phyloP scores from a whole-genome alignment of 192 early-diverging fungal species.

The Coemansia sp. region DNA sequence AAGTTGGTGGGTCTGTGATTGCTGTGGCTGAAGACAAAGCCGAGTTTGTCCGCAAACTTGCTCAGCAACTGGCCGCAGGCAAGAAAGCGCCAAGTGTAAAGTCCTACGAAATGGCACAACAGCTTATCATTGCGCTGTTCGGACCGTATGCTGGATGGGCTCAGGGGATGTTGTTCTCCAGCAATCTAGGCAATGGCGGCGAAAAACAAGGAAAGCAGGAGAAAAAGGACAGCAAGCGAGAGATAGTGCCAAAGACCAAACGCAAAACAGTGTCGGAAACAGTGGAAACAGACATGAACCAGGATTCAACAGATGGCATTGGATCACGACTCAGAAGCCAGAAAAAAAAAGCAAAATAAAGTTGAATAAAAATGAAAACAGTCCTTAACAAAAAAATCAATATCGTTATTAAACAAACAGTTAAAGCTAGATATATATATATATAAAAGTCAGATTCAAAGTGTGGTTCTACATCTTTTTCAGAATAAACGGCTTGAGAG shows the following conservation, averaged over 20 bases:
- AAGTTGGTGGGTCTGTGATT: not conserved
- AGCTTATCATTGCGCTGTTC: conserved; percentile 75
- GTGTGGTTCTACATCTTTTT: conserved; percentile 34
- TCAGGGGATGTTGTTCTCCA: conserved; percentile 61
- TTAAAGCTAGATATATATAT: no score
- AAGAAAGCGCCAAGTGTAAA: conserved; percentile 66
- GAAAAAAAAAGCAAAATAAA: not conserved
- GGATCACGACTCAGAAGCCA: not conserved
- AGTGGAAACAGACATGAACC: not conserved
- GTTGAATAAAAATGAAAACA: not conserved
- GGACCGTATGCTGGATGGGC: conserved; percentile 82
- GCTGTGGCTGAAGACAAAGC: conserved; percentile 10
- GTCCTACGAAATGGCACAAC: conserved; percentile 68
- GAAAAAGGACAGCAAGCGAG: conserved; percentile 5
- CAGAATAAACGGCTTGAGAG: conserved; percentile 43
- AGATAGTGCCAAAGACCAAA: conserved; percentile 12
- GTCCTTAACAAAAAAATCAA: no score
- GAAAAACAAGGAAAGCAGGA: conserved; percentile 13
- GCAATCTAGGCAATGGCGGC: conserved; percentile 32
- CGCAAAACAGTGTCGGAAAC: conserved; percentile 13
- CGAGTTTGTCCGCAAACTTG: conserved; percentile 33
- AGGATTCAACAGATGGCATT: not conserved
- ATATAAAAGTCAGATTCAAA: no score
- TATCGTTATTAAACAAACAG: no score
- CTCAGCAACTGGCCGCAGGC: conserved; percentile 5